phyloP scores from a whole-genome alignment of 1,284 basidiomycete species.

The Cryptococcus neoformans region DNA sequence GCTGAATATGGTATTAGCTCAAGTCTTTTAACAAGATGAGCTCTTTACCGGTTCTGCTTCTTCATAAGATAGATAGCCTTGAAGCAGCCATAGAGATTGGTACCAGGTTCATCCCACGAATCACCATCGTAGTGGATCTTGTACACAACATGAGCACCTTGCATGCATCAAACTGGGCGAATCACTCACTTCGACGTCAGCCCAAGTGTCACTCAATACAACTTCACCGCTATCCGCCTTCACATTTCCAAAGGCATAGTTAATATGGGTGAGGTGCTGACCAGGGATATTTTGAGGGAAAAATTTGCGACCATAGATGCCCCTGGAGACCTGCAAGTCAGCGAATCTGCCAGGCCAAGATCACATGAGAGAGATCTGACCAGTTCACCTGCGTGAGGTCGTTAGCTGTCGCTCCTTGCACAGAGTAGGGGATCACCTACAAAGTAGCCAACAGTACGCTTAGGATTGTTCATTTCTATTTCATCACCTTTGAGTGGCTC shows the following conservation, averaged over 20 bases:
- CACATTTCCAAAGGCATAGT: conserved; percentile 88
- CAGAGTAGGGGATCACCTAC: conserved; percentile 3
- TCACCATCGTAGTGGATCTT: conserved; percentile 67
- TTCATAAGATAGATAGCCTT: conserved; percentile 84
- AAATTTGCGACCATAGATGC: conserved; percentile 90
- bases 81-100: conserved; percentile 80
- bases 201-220: conserved; percentile 71
- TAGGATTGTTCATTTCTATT: conserved; percentile 4
- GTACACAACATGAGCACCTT: not conserved
- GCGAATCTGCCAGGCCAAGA: not conserved
- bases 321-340: conserved; percentile 54
- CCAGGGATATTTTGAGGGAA: conserved; percentile 64
- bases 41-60: conserved; percentile 59
- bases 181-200: conserved; percentile 67
- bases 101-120: conserved; percentile 80
- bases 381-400: conserved; percentile 29
- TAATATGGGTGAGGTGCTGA: conserved; percentile 68
- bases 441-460: conserved; percentile 23
- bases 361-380: conserved; percentile 10
- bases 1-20: conserved; percentile 38
- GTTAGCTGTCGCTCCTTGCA: not conserved
- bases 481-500: not conserved
- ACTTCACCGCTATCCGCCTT: conserved; percentile 64
- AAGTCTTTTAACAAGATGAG: not conserved
- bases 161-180: not conserved